Conservation (phyloP, 148 eudicot species). For the Vaccinium vitisidaea region DNA sequence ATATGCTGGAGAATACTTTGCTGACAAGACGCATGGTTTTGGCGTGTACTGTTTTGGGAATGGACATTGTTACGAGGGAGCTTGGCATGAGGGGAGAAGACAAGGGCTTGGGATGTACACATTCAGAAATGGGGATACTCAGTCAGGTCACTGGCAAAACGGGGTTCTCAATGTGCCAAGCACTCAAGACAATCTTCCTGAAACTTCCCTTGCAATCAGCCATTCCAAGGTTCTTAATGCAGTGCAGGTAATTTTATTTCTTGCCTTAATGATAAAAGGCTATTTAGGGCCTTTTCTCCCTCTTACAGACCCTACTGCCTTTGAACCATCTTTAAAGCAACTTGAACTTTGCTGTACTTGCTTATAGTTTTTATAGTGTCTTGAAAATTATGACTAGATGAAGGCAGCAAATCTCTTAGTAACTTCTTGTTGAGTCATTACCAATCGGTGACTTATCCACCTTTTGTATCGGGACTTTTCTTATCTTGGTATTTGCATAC, state of each 20-base stretch:
- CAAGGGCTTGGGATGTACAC: slow-evolving; percentile 56
- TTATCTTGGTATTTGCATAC: not conserved
- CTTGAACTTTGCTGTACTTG: not conserved
- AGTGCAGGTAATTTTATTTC: slow-evolving; percentile 36
- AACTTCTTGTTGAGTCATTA: not conserved
- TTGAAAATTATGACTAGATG: not conserved
- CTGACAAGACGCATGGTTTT: slow-evolving; percentile 51
- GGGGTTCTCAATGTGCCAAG: slow-evolving; percentile 32
- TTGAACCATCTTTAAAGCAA: not conserved
- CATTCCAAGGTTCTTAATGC: slow-evolving; percentile 31
- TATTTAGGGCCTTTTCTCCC: not conserved
- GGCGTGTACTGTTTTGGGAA: slow-evolving; percentile 45
- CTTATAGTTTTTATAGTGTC: not conserved
- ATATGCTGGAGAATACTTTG: slow-evolving; percentile 53
- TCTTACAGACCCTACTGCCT: not conserved
- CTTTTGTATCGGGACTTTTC: not conserved
- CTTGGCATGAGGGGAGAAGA: slow-evolving; percentile 57
- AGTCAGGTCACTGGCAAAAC: slow-evolving; percentile 39
- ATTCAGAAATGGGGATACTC: slow-evolving; percentile 40
- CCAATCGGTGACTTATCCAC: not conserved
- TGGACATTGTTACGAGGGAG: slow-evolving; percentile 48
- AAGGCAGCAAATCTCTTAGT: not conserved
- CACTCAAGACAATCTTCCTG: slow-evolving; percentile 16
- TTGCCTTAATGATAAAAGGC: not conserved
- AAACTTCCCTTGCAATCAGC: slow-evolving; percentile 18